Conservation (phyloP, 2,329 filamentous ascomycete genomes). For the Bipolaris oryzae region DNA sequence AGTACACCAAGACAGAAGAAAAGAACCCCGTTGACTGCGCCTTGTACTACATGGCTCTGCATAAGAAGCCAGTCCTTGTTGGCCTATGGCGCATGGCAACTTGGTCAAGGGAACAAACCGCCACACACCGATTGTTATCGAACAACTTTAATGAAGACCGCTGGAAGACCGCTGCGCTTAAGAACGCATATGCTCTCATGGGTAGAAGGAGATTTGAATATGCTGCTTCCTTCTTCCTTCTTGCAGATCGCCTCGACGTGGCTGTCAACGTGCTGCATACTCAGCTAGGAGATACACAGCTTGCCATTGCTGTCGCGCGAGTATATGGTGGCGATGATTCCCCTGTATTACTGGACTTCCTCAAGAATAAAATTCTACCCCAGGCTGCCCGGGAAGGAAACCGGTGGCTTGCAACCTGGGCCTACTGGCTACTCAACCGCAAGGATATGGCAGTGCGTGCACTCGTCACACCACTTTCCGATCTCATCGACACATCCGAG, state of each 20-base stretch:
- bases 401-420: conserved; percentile 93
- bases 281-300: conserved; percentile 85
- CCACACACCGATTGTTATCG: conserved; percentile 79
- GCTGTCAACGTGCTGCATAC: conserved; percentile 86
- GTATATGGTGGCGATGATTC: conserved; percentile 88
- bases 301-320: conserved; percentile 85
- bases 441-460: conserved; percentile 83
- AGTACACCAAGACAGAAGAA: conserved; percentile 85
- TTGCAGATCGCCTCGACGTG: conserved; percentile 83
- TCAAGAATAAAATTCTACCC: conserved; percentile 79
- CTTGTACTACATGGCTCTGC: conserved; percentile 86
- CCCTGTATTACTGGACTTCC: conserved; percentile 71
- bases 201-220: conserved; percentile 93
- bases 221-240: conserved; percentile 91
- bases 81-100: conserved; percentile 93
- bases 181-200: conserved; percentile 95
- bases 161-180: conserved; percentile 88
- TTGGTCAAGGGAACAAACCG: conserved; percentile 83
- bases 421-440: conserved; percentile 86
- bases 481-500: conserved; percentile 70
- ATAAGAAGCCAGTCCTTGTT: conserved; percentile 87
- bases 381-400: conserved; percentile 82
- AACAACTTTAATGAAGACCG: conserved; percentile 88
- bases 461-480: conserved; percentile 80
- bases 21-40: conserved; percentile 92